These are phyloP conservation scores for Uronychia binucleata DNA, from an alignment of 73 alveolate genomes.

Conservation along the genomic window DNA sequence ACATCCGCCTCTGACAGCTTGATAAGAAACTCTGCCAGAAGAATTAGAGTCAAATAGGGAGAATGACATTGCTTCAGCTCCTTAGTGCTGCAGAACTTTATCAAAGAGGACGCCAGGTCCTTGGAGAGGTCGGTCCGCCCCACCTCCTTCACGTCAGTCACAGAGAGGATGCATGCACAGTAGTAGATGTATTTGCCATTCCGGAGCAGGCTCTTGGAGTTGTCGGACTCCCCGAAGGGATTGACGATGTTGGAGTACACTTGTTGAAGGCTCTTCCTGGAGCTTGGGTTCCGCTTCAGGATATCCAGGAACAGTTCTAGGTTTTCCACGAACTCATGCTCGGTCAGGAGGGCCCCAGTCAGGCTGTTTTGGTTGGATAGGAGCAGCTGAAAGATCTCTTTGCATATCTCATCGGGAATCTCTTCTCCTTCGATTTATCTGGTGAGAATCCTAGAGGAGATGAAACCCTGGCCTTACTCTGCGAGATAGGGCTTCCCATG, in stretches of 20 bases:
- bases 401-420: constrained; percentile 14
- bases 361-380: background rate
- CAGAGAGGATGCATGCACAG: constrained; percentile 29
- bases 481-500: constrained; percentile 20
- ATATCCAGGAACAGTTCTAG: constrained; percentile 31
- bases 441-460: background rate
- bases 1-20: constrained; percentile 33
- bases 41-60: constrained; percentile 22
- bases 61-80: constrained; percentile 39
- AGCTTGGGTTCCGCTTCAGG: constrained; percentile 1
- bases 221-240: background rate
- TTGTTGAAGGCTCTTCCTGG: constrained; percentile 12
- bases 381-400: constrained; percentile 3
- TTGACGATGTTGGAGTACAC: constrained; percentile 14
- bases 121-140: constrained; percentile 16
- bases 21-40: constrained; percentile 31
- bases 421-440: constrained; percentile 1
- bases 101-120: constrained; percentile 12
- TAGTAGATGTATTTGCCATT: constrained; percentile 37
- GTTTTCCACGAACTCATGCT: constrained; percentile 10
- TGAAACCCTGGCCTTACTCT: constrained; percentile 4
- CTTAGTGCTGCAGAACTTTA: constrained; percentile 23
- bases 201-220: constrained; percentile 2
- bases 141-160: constrained; percentile 34
- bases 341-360: background rate